These are phyloP conservation scores for Penicillium lividum DNA, from an alignment of 495 filamentous ascomycete genomes.

Conservation along the genomic window DNA sequence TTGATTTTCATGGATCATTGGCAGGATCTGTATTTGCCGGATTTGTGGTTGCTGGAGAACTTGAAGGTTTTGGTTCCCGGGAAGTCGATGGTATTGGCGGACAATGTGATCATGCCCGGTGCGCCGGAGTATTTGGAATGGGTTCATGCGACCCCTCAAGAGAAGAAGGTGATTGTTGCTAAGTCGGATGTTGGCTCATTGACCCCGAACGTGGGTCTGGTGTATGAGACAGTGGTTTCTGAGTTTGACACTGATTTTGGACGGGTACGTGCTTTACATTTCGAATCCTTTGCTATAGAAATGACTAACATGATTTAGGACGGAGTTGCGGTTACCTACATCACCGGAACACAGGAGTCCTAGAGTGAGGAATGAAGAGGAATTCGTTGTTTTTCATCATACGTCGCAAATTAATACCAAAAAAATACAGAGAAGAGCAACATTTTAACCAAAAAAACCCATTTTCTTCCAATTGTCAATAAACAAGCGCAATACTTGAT, in stretches of 20 bases:
- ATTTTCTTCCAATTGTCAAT: background rate
- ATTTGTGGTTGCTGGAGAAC: constrained; percentile 66
- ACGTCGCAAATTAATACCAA: background rate
- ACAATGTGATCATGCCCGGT: constrained; percentile 69
- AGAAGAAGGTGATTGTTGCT: constrained; percentile 2
- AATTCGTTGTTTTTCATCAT: background rate
- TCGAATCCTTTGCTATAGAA: background rate
- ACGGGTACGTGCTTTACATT: background rate
- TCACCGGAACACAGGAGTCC: background rate
- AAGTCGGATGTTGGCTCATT: background rate
- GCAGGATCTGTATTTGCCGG: constrained; percentile 61
- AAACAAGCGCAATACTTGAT: background rate
- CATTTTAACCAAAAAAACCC: background rate
- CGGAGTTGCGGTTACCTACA: background rate
- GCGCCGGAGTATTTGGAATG: constrained; percentile 59
- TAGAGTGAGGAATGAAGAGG: background rate
- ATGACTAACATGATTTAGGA: background rate
- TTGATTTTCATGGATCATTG: constrained; percentile 68
- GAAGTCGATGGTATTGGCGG: constrained; percentile 56
- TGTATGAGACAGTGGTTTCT: background rate
- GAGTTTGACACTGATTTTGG: background rate
- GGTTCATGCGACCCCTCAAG: constrained; percentile 10
- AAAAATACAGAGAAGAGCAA: background rate
- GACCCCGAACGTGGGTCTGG: background rate
- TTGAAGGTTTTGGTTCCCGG: constrained; percentile 55